These are phyloP conservation scores for Paramecium octaurelia DNA, from an alignment of 73 alveolate genomes.

Conservation along the genomic window DNA sequence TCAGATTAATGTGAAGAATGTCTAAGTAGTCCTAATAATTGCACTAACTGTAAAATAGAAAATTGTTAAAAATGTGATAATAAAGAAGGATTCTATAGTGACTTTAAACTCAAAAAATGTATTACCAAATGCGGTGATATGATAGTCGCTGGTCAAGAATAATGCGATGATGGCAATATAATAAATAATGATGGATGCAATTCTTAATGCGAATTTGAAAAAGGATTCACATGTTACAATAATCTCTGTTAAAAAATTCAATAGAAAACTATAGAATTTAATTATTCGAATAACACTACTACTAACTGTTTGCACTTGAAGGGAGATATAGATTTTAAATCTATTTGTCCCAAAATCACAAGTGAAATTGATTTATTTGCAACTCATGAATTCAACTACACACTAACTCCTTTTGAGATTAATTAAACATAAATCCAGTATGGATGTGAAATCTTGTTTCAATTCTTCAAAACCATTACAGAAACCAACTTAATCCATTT, in stretches of 20 bases:
- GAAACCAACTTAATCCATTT: background rate
- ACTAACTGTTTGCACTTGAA: background rate
- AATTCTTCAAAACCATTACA: background rate
- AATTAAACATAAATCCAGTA: background rate
- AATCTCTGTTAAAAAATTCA: background rate
- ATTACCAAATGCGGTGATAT: background rate
- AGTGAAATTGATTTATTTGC: background rate
- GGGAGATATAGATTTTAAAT: background rate
- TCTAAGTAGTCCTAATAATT: background rate
- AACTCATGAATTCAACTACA: background rate
- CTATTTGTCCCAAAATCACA: background rate
- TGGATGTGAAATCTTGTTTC: background rate
- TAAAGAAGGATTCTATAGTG: slow-evolving; percentile 58
- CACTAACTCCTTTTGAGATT: background rate
- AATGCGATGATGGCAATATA: slow-evolving; percentile 1
- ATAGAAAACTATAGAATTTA: background rate
- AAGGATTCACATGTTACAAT: background rate
- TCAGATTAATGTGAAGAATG: background rate
- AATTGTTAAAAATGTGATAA: background rate
- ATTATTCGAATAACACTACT: background rate
- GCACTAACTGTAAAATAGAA: background rate
- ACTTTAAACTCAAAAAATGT: slow-evolving; percentile 19
- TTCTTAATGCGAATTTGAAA: background rate
- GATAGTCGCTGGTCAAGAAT: background rate
- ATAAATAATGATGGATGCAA: background rate